phyloP scores from a whole-genome alignment of 805 yeast genomes.

The Hanseniaspora valbyensis region DNA sequence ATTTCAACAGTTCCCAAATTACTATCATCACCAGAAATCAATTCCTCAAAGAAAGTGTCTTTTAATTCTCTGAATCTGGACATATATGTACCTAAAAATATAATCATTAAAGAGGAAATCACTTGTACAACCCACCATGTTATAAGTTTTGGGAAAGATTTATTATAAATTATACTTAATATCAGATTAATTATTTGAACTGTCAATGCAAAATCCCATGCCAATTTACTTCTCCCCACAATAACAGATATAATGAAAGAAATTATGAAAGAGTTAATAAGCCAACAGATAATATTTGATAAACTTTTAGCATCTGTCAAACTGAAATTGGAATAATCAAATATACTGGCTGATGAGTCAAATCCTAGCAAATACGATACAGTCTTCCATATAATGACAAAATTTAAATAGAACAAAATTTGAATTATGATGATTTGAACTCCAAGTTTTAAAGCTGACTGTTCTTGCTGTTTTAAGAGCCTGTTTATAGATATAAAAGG shows the following conservation, averaged over 20 bases:
- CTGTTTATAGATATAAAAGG: conserved; percentile 4
- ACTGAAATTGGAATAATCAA: conserved; percentile 54
- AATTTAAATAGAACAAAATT: conserved; percentile 1
- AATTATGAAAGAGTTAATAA: conserved; percentile 69
- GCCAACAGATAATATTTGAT: conserved; percentile 64
- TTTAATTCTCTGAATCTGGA: conserved; percentile 85
- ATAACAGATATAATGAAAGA: conserved; percentile 75
- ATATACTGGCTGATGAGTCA: conserved; percentile 27
- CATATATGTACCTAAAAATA: conserved; percentile 76
- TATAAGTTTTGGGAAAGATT: conserved; percentile 53
- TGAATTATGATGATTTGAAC: conserved; percentile 7
- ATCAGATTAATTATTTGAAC: conserved; percentile 73
- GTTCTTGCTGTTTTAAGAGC: conserved; percentile 9
- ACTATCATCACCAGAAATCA: conserved; percentile 39
- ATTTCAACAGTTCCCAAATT: conserved; percentile 18
- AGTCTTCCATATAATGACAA: conserved; percentile 3
- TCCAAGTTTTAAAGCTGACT: neutral
- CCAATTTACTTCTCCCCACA: conserved; percentile 85
- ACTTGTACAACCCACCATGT: conserved; percentile 81
- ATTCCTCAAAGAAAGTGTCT: conserved; percentile 79
- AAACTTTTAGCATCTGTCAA: conserved; percentile 59
- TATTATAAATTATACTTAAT: conserved; percentile 33
- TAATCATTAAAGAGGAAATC: conserved; percentile 55
- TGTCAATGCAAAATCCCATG: conserved; percentile 95
- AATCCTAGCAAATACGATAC: conserved; percentile 3